phyloP scores from a whole-genome alignment of 495 filamentous ascomycete genomes.

The Schizothecium vesticola region DNA sequence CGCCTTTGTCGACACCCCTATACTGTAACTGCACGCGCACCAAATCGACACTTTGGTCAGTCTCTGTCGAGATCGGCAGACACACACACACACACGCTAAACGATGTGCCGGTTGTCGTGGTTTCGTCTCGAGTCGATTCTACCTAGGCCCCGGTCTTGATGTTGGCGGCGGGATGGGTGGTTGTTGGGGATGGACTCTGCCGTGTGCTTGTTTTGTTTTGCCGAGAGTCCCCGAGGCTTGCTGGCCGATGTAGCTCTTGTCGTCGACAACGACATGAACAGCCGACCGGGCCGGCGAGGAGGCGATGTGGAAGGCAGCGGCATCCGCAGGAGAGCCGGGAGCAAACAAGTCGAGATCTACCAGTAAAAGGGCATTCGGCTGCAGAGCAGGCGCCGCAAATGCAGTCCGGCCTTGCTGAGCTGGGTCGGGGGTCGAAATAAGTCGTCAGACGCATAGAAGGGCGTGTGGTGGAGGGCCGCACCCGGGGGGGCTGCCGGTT shows the following conservation, averaged over 20 bases:
- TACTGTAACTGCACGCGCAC: neutral
- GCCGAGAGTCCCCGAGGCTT: constrained; percentile 11
- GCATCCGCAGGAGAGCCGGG: constrained; percentile 13
- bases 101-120: neutral
- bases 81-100: neutral
- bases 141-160: neutral
- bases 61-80: neutral
- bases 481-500: constrained; percentile 23
- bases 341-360: constrained; percentile 30
- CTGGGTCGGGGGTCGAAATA: constrained; percentile 26
- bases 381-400: constrained; percentile 32
- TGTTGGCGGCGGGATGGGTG: neutral
- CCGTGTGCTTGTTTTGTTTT: constrained; percentile 1
- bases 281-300: neutral
- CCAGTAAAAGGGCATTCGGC: constrained; percentile 24
- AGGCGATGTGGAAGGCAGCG: constrained; percentile 6
- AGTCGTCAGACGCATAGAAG: constrained; percentile 29
- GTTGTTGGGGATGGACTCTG: constrained; percentile 4
- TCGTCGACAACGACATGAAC: constrained; percentile 18
- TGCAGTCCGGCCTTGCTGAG: constrained; percentile 24
- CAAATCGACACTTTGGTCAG: neutral
- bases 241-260: constrained; percentile 7
- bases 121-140: neutral
- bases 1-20: constrained; percentile 14
- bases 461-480: constrained; percentile 25